These are phyloP conservation scores for Ramaria sp. DNA, from an alignment of 768 basidiomycete genomes.

Conservation along the genomic window DNA sequence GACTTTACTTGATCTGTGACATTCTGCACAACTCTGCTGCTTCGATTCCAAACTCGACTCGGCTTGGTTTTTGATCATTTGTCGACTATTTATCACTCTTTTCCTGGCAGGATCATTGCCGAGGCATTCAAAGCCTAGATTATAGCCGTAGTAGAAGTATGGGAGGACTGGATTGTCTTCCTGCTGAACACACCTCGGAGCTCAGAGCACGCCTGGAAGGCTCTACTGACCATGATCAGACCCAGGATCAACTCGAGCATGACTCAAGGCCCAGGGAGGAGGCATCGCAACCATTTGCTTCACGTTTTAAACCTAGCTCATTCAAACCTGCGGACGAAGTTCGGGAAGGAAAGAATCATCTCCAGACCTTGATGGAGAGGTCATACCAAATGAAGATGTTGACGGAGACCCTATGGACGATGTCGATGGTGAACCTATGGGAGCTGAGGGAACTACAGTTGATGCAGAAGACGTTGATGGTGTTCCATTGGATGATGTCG, in stretches of 20 bases:
- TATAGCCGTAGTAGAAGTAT: slow-evolving; percentile 79
- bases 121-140: slow-evolving; percentile 95
- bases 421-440: slow-evolving; percentile 38
- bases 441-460: slow-evolving; percentile 15
- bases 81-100: slow-evolving; percentile 87
- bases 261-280: slow-evolving; percentile 18
- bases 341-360: slow-evolving; percentile 24
- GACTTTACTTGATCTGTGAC: slow-evolving; percentile 92
- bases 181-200: slow-evolving; percentile 71
- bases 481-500: slow-evolving; percentile 30
- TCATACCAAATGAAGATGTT: slow-evolving; percentile 33
- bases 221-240: slow-evolving; percentile 21
- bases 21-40: slow-evolving; percentile 97
- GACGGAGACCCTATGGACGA: slow-evolving; percentile 34
- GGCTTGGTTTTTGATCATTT: slow-evolving; percentile 96
- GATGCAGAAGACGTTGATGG: slow-evolving; percentile 38
- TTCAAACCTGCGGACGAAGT: slow-evolving; percentile 56
- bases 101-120: slow-evolving; percentile 92
- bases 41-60: slow-evolving; percentile 76
- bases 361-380: slow-evolving; percentile 23
- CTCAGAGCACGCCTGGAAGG: slow-evolving; percentile 72
- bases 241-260: slow-evolving; percentile 13
- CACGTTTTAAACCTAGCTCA: slow-evolving; percentile 67
- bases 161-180: slow-evolving; percentile 99
- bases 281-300: slow-evolving; percentile 28